Evolutionary conservation across 805 yeast species (phyloP).

Genomic region (Starmerella apis): DNA sequence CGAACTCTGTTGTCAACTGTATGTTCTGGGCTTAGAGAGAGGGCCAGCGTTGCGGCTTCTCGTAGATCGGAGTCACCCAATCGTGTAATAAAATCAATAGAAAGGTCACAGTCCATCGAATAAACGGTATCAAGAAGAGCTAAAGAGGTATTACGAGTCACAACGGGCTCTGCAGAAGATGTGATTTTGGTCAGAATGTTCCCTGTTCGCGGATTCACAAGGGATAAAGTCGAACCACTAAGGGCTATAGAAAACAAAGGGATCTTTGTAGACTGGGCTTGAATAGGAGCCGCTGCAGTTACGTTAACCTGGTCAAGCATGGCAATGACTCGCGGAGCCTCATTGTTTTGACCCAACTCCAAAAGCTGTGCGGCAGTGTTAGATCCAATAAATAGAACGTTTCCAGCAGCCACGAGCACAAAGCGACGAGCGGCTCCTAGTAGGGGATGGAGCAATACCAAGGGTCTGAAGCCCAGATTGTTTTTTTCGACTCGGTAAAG

Average conservation of each 20-base stretch:
- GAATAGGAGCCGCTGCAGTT: neutral
- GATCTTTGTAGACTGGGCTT: constrained; percentile 4
- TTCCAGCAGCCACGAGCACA: neutral
- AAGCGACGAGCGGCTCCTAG: constrained; percentile 11
- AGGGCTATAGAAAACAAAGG: constrained; percentile 5
- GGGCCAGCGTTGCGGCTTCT: constrained; percentile 18
- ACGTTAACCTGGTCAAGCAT: neutral
- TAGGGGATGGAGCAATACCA: constrained; percentile 8
- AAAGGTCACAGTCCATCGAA: neutral
- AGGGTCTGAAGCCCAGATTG: constrained; percentile 5
- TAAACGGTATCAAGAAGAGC: neutral
- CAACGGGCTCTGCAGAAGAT: neutral
- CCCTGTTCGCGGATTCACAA: constrained; percentile 17
- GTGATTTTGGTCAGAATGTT: neutral
- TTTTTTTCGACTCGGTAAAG: constrained; percentile 10
- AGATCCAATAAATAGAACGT: neutral
- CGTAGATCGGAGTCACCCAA: neutral
- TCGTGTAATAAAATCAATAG: neutral
- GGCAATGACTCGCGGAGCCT: neutral
- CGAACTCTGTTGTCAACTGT: constrained; percentile 7
- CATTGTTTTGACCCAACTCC: neutral
- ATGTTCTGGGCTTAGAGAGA: constrained; percentile 6
- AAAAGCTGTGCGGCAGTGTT: neutral
- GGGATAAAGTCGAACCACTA: neutral
- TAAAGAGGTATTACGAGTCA: neutral